These are phyloP conservation scores for Pseudogymnoascus sp. DNA, from an alignment of 2,329 filamentous ascomycete species.

Conservation along the genomic window DNA sequence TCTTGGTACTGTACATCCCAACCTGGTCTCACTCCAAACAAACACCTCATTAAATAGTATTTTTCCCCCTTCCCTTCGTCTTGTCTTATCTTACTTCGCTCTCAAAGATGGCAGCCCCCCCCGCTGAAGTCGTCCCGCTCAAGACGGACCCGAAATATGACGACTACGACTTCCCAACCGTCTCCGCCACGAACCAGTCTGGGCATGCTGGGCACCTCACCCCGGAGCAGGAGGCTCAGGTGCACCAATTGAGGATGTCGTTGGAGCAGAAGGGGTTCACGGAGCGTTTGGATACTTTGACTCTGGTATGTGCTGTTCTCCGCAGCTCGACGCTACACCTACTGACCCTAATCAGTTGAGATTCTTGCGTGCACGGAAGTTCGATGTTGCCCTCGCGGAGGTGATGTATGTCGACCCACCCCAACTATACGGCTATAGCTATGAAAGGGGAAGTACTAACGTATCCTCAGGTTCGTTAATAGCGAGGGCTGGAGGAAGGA, in stretches of 20 bases:
- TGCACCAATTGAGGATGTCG: slow-evolving; percentile 74
- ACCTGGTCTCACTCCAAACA: neutral
- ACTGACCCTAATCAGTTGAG: slow-evolving; percentile 50
- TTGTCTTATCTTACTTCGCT: neutral
- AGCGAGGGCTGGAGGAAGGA: slow-evolving; percentile 87
- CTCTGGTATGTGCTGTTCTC: slow-evolving; percentile 54
- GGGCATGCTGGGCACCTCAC: slow-evolving; percentile 88
- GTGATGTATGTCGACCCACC: slow-evolving; percentile 59
- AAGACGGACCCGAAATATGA: slow-evolving; percentile 85
- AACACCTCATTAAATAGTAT: neutral
- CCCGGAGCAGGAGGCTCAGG: slow-evolving; percentile 78
- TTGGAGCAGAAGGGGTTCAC: slow-evolving; percentile 78
- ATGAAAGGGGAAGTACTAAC: slow-evolving; percentile 20
- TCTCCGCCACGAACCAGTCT: slow-evolving; percentile 56
- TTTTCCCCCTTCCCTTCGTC: neutral
- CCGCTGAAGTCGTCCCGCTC: slow-evolving; percentile 16
- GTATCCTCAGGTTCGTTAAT: slow-evolving; percentile 67
- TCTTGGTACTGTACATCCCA: neutral
- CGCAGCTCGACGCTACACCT: neutral
- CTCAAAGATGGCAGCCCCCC: neutral
- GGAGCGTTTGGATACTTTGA: slow-evolving; percentile 84
- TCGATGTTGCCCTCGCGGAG: slow-evolving; percentile 76
- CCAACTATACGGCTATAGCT: neutral
- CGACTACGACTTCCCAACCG: slow-evolving; percentile 86
- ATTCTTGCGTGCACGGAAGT: slow-evolving; percentile 91